These are phyloP conservation scores for Breviolum minutum DNA, from an alignment of 73 alveolate genomes.

Conservation along the genomic window DNA sequence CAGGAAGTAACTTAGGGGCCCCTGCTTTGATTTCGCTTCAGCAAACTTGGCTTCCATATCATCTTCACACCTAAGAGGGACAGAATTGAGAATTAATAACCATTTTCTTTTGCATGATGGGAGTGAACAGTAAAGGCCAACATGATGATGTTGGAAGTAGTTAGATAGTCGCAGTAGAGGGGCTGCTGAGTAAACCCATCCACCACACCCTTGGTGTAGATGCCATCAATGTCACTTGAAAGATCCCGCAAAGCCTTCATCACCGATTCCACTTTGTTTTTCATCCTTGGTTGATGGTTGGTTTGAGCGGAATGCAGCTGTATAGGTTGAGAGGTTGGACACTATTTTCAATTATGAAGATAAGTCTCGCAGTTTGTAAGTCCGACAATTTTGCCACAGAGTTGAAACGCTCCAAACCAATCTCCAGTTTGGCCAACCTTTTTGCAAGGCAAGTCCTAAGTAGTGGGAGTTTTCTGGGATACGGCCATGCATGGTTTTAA, in stretches of 20 bases:
- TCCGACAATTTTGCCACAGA: background rate
- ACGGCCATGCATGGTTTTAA: too few species aligned
- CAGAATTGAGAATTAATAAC: background rate
- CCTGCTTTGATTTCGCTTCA: background rate
- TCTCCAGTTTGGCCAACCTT: background rate
- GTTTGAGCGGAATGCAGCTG: background rate
- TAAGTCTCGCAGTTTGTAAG: background rate
- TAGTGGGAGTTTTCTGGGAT: too few species aligned
- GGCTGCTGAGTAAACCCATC: background rate
- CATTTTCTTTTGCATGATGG: background rate
- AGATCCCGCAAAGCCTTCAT: background rate
- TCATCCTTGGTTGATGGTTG: background rate
- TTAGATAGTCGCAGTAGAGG: background rate
- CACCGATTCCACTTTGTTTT: background rate
- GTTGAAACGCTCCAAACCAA: background rate
- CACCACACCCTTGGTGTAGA: conserved; percentile 10
- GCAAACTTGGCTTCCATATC: background rate
- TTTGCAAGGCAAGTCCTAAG: conserved; percentile 4
- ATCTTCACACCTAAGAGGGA: background rate
- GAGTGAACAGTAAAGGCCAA: background rate
- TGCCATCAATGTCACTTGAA: background rate
- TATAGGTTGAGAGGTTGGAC: background rate
- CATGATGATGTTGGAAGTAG: background rate
- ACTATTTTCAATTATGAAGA: background rate
- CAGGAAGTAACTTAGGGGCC: background rate